Base-by-base conservation (phyloP, 352 stramenopile species). In the Phytophthora macrochlamydospora region DNA sequence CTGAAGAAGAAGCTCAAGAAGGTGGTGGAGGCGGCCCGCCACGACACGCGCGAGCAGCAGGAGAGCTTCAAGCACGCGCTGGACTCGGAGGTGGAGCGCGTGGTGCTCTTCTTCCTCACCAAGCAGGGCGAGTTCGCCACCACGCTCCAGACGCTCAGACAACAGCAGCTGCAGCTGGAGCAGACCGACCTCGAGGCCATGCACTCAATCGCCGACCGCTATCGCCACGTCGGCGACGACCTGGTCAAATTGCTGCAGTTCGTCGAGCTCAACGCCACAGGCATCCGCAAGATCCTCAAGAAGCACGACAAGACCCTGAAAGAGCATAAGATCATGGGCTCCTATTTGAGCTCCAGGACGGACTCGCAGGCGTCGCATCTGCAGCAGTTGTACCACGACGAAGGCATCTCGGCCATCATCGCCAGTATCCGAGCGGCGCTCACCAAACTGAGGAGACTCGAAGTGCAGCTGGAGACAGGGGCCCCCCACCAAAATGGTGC, bases 221-320 rank as follows among this genome's bases (percentile, higher is more conserved):
- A 73, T 62, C 78, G 88, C 51, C 62, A 72, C 13, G 77, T 92
- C n/a, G 89, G 89, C 32, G 89, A 96, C 48, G 83, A 94, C 5
- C 68, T 96, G 8, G 83, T 94, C 46, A 78, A 92, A 43, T 48
- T 96, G 53, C 80, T 96, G 57, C 75, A 94, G 54, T 96, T 92
- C 54, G 82, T 96, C 9, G 86, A 95, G 69, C 79, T 96, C 33
- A 96, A 96, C 64, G 84, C 87, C 14, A 95, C 86, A 32, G 87
- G 87, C 24, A 89, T 96, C 56, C 85, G 89, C 52, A 96, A 96
- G 70, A 96, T 96, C 69, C 81, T 94, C 48, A 96, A 96, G 62
- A 96, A 96, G 68, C 88, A 94, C 65, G 85, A 94, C 76, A 95
- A 95, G 65, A 84, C 85, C 14, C 75, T 93, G 58, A 92, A 93